Base-by-base conservation (phyloP, 176 grass and related monocot species). In the Raddia distichophylla region DNA sequence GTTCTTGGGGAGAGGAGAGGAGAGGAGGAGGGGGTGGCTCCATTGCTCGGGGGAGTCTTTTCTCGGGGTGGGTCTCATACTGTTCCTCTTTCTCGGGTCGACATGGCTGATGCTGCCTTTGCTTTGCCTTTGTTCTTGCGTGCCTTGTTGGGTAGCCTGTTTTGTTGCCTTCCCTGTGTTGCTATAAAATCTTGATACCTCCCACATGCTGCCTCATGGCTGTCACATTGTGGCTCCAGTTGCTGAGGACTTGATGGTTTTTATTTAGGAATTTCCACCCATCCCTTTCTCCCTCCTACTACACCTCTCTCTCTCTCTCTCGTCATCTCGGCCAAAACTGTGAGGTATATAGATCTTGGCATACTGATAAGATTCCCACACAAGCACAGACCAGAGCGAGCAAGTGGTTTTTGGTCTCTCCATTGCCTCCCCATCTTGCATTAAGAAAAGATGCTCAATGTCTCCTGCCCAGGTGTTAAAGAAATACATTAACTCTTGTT, bases 351-450 rank as follows among this genome's bases (percentile, higher is more conserved):
- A 80, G 83, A 78, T 93, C 88, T 87, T 74, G 81, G 79, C 83
- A 70, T 86, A 32, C 56, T 77, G 79, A 53, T 56, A 90, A 90
- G 88, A 88, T 87, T 87, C 91, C 73, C 70, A 16, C 53, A 87
- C 62, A 74, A 53, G 68, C 64, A 50, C 17, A 80, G 67, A 84
- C 77, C 56, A 58, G 74, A 82, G 81, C 3, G 79, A 67, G 79
- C 82, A 83, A 90, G 76, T 90, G 81, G 82, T 92, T 78, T 35
- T 74, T 89, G 75, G 75, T 88, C 84, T 90, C 87, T 87, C 45
- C 80, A 61, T 69, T 89, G 80, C 78, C 88, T 80, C 74, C 83
- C 62, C 73, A 53, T 42, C 80, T 75, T 52, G 75, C 81, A 59
- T 70, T 81, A 75, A 44, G 75, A 77, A 89, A 86, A 87, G 75